Evolutionary conservation across 495 filamentous ascomycete genomes (phyloP).

Genomic region (Lophiotrema nucula): DNA sequence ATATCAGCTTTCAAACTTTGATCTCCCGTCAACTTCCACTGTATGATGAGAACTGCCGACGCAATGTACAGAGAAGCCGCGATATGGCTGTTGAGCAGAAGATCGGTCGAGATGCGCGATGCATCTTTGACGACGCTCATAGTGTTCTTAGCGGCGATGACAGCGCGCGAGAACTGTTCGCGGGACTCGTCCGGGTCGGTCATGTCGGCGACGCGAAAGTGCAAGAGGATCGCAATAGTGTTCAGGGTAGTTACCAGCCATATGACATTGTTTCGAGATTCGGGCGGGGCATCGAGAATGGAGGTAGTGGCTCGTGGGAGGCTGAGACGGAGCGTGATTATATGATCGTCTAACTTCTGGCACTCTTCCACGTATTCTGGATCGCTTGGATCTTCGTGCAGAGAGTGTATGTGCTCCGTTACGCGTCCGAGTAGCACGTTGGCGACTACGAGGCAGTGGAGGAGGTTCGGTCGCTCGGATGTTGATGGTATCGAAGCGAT

Average conservation of each 20-base stretch:
- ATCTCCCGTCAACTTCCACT: constrained; percentile 21
- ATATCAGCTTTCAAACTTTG: constrained; percentile 16
- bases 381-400: constrained; percentile 7
- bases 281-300: constrained; percentile 7
- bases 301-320: constrained; percentile 18
- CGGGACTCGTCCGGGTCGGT: not conserved
- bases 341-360: constrained; percentile 8
- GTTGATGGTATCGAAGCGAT: not conserved
- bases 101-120: constrained; percentile 17
- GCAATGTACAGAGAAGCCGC: constrained; percentile 12
- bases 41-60: constrained; percentile 14
- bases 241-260: constrained; percentile 22
- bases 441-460: constrained; percentile 24
- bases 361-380: constrained; percentile 8
- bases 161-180: constrained; percentile 1
- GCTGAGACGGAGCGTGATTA: constrained; percentile 26
- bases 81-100: constrained; percentile 19
- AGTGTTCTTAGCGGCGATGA: constrained; percentile 18
- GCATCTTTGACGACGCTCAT: constrained; percentile 18
- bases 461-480: constrained; percentile 2
- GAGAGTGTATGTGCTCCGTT: constrained; percentile 20
- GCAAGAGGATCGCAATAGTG: constrained; percentile 20
- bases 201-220: constrained; percentile 9
- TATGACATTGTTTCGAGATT: constrained; percentile 7
- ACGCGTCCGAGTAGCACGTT: constrained; percentile 24